These are phyloP conservation scores for Metschnikowia dekortorum DNA, from an alignment of 805 yeast genomes.

Conservation along the genomic window DNA sequence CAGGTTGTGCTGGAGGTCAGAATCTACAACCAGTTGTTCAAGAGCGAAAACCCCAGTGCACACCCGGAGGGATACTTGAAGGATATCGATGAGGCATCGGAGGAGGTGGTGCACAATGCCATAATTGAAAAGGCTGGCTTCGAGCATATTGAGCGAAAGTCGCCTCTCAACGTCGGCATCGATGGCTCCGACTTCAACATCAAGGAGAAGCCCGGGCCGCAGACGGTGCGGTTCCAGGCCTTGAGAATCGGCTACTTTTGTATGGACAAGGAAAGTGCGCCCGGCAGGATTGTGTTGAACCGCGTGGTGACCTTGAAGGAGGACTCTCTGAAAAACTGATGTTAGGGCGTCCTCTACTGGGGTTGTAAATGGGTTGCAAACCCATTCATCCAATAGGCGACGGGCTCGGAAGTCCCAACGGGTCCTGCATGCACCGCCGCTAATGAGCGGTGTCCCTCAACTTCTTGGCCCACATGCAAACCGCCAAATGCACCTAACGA, in stretches of 20 bases:
- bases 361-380: too few relatives aligned
- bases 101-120: slow-evolving; percentile 59
- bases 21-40: slow-evolving; percentile 81
- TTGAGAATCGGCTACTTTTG: slow-evolving; percentile 95
- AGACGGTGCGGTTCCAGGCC: slow-evolving; percentile 85
- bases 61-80: slow-evolving; percentile 85
- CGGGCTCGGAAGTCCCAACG: too few relatives aligned
- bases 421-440: background rate
- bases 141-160: slow-evolving; percentile 56
- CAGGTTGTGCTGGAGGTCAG: slow-evolving; percentile 70
- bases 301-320: slow-evolving; percentile 92
- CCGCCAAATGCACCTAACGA: slow-evolving; percentile 4
- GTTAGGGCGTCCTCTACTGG: too few relatives aligned
- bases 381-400: too few relatives aligned
- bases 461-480: slow-evolving; percentile 1
- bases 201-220: slow-evolving; percentile 43
- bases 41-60: slow-evolving; percentile 84
- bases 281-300: slow-evolving; percentile 63
- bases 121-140: slow-evolving; percentile 72
- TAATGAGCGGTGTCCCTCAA: slow-evolving; percentile 4
- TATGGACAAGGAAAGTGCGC: slow-evolving; percentile 70
- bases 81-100: slow-evolving; percentile 79
- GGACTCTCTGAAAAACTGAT: slow-evolving; percentile 49
- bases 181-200: slow-evolving; percentile 64
- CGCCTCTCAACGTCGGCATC: slow-evolving; percentile 71